These are phyloP conservation scores for Suhomyces yuchorum DNA, from an alignment of 1,139 yeast species.

Conservation along the genomic window DNA sequence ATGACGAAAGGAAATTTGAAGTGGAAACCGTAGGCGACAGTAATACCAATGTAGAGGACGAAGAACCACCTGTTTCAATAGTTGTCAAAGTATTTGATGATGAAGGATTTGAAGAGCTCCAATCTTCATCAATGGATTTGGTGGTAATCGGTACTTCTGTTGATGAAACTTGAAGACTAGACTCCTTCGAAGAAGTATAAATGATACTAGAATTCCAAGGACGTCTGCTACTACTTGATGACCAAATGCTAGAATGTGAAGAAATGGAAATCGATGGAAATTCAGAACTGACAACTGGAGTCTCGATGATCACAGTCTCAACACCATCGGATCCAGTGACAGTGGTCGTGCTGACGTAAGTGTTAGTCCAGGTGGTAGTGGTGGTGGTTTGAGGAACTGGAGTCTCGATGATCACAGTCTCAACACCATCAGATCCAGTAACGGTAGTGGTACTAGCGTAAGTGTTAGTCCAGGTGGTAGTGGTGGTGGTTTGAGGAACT, in stretches of 20 bases:
- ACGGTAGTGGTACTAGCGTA: slow-evolving; percentile 11
- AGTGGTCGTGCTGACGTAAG: slow-evolving; percentile 12
- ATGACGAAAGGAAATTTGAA: too few species aligned
- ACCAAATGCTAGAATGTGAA: background rate
- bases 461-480: slow-evolving; percentile 15
- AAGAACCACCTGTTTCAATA: background rate
- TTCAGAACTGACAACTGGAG: slow-evolving; percentile 14
- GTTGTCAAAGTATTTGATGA: too few species aligned
- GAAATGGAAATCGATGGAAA: background rate
- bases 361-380: slow-evolving; percentile 2
- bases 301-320: slow-evolving; percentile 21
- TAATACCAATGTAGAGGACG: background rate
- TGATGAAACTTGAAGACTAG: background rate
- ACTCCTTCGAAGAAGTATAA: background rate
- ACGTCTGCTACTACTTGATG: background rate
- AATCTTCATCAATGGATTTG: background rate
- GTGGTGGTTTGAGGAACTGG: slow-evolving; percentile 12
- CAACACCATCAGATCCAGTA: slow-evolving; percentile 13
- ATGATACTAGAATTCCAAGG: background rate
- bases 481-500: slow-evolving; percentile 16
- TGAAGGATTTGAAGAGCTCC: too few species aligned
- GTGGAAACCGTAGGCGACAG: too few species aligned
- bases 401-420: slow-evolving; percentile 14
- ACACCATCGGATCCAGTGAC: slow-evolving; percentile 16
- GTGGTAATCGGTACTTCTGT: background rate